These are phyloP conservation scores for Periconia sp. DNA, from an alignment of 2,329 filamentous ascomycete species.

Conservation along the genomic window DNA sequence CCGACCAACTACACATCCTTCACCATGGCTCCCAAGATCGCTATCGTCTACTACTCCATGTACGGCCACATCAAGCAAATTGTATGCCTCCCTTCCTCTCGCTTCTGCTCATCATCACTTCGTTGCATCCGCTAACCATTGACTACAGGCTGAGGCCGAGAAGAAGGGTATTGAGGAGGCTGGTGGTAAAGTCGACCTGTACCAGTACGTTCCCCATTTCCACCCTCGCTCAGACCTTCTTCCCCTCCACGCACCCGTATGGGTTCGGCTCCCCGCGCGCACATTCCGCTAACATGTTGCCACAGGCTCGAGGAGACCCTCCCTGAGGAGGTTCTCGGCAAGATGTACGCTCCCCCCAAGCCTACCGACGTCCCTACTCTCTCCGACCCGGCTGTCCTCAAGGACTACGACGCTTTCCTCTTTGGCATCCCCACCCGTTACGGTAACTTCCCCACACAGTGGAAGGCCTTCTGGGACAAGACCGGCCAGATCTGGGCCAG, in stretches of 20 bases:
- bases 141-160: constrained; percentile 78
- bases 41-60: constrained; percentile 70
- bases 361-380: constrained; percentile 63
- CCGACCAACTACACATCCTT: constrained; percentile 5
- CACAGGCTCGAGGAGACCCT: constrained; percentile 81
- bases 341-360: constrained; percentile 90
- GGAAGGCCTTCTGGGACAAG: constrained; percentile 91
- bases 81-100: constrained; percentile 18
- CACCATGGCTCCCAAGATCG: constrained; percentile 83
- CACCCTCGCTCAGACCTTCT: not conserved
- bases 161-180: constrained; percentile 86
- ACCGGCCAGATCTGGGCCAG: constrained; percentile 81
- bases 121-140: constrained; percentile 3
- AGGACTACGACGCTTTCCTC: constrained; percentile 83
- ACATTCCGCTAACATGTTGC: not conserved
- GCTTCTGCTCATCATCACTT: not conserved
- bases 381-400: constrained; percentile 63
- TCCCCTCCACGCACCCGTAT: not conserved
- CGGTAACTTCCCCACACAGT: constrained; percentile 96
- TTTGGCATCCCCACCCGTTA: constrained; percentile 94
- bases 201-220: constrained; percentile 61
- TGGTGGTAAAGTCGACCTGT: constrained; percentile 79
- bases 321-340: constrained; percentile 74
- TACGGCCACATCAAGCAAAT: constrained; percentile 39
- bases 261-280: constrained; percentile 1